Conservation (phyloP, 176 grass and related monocot genomes). For the Cenchrus fungigraminus region DNA sequence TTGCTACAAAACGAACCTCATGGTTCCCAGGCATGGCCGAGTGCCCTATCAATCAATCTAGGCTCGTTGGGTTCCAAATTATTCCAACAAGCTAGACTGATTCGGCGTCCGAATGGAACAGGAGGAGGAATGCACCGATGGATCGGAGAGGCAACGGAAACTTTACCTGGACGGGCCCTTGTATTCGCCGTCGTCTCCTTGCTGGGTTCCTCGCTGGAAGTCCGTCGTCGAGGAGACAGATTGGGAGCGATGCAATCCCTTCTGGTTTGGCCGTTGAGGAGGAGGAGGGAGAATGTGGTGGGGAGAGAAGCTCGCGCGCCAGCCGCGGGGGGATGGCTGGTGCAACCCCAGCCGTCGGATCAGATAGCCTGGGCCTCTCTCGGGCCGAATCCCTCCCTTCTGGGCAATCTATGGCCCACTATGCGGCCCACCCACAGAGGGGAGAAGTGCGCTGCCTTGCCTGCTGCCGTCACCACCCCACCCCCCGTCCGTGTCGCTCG, state of each 20-base stretch:
- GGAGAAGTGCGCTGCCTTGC: not conserved
- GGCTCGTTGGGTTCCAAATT: not conserved
- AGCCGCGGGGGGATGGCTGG: conserved; percentile 2
- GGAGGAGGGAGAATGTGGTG: conserved; percentile 13
- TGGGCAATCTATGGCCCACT: not conserved
- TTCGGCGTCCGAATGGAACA: not conserved
- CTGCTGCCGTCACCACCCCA: no score
- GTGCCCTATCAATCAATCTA: no score
- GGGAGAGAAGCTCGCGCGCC: conserved; percentile 52
- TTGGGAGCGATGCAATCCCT: not conserved
- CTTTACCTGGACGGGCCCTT: conserved; percentile 31
- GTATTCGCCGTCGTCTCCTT: not conserved
- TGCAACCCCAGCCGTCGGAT: conserved; percentile 7
- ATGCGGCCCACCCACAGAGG: no score
- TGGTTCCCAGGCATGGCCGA: not conserved
- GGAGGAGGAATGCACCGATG: not conserved
- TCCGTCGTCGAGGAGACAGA: not conserved
- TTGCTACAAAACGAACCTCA: conserved; percentile 1
- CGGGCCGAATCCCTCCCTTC: not conserved
- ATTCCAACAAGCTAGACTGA: not conserved
- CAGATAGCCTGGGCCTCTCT: not conserved
- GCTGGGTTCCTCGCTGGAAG: not conserved
- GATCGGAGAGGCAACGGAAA: not conserved
- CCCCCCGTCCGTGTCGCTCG: not conserved
- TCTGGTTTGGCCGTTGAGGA: not conserved